Percentiles rank a stretch among this genome's conserved stretches.
These are phyloP conservation scores for Taiozyma sp. DNA, from an alignment of 1,139 yeast genomes.

Conservation along the genomic window DNA sequence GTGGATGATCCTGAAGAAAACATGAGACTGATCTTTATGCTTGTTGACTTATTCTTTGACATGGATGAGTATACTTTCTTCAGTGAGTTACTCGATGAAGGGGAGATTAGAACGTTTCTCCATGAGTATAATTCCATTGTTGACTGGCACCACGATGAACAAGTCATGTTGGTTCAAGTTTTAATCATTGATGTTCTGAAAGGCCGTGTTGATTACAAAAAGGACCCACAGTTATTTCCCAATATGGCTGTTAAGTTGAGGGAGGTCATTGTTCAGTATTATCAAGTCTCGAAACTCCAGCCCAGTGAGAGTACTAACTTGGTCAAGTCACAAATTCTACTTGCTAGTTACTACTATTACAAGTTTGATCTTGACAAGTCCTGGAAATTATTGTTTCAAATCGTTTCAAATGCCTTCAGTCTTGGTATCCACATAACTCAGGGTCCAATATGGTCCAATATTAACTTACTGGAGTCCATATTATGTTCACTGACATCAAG, in stretches of 20 bases:
- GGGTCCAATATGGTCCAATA: slow-evolving; percentile 17
- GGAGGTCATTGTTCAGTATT: slow-evolving; percentile 10
- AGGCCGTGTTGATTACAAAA: slow-evolving; percentile 4
- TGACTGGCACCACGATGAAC: slow-evolving; percentile 16
- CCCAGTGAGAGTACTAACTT: slow-evolving; percentile 10
- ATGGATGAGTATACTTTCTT: slow-evolving; percentile 8
- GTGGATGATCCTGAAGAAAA: slow-evolving; percentile 5
- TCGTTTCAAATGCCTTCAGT: slow-evolving; percentile 17
- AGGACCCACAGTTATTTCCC: slow-evolving; percentile 3
- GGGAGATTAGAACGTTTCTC: slow-evolving; percentile 9
- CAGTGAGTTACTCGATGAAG: slow-evolving; percentile 12
- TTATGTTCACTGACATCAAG: slow-evolving; percentile 13
- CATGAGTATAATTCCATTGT: slow-evolving; percentile 4
- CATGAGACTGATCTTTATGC: slow-evolving; percentile 3
- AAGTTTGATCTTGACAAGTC: slow-evolving; percentile 12
- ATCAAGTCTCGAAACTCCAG: slow-evolving; percentile 15
- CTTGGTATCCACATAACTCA: slow-evolving; percentile 16
- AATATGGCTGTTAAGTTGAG: slow-evolving; percentile 5
- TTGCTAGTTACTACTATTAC: slow-evolving; percentile 16
- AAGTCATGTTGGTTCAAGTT: slow-evolving; percentile 13
- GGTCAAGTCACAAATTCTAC: slow-evolving; percentile 15
- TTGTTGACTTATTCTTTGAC: slow-evolving; percentile 11
- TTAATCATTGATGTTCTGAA: slow-evolving; percentile 18
- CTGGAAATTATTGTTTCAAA: slow-evolving; percentile 18
- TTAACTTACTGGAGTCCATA: slow-evolving; percentile 15